These are phyloP conservation scores for Turnera subulata DNA, from an alignment of 345 rosid genomes.

Conservation along the genomic window DNA sequence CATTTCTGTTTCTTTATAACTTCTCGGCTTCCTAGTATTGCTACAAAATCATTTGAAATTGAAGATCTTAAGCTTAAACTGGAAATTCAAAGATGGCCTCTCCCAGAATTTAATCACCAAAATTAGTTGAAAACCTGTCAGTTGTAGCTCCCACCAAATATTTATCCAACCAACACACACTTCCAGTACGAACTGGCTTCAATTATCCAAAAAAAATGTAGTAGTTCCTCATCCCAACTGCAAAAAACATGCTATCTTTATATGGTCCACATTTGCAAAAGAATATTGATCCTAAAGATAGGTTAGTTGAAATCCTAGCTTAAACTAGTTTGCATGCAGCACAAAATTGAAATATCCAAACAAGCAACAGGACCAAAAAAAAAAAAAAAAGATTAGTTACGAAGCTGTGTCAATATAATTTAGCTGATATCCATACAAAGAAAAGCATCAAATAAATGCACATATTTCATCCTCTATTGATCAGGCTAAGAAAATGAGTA, in stretches of 20 bases:
- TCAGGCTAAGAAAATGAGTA: no score
- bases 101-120: not conserved
- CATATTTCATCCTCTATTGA: no score
- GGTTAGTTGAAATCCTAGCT: no score
- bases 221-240: constrained; percentile 73
- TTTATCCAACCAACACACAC: constrained; percentile 54
- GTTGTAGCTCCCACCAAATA: constrained; percentile 19
- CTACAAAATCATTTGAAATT: constrained; percentile 16
- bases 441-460: no score
- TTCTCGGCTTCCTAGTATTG: constrained; percentile 35
- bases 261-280: no score
- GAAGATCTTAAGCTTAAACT: not conserved
- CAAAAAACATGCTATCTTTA: constrained; percentile 8
- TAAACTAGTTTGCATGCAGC: no score
- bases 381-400: no score
- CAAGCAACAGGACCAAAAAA: no score
- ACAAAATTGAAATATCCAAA: no score
- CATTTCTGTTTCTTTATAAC: constrained; percentile 25
- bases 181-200: constrained; percentile 52
- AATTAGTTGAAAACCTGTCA: constrained; percentile 17
- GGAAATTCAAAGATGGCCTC: not conserved
- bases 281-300: no score
- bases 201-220: constrained; percentile 70
- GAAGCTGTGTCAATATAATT: no score
- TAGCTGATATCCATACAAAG: no score